A percentile compares a stretch with the other conserved stretches of the same genome.
phyloP scores from a whole-genome alignment of 129 eudicot genomes.

The Chrysanthemum seticuspe region DNA sequence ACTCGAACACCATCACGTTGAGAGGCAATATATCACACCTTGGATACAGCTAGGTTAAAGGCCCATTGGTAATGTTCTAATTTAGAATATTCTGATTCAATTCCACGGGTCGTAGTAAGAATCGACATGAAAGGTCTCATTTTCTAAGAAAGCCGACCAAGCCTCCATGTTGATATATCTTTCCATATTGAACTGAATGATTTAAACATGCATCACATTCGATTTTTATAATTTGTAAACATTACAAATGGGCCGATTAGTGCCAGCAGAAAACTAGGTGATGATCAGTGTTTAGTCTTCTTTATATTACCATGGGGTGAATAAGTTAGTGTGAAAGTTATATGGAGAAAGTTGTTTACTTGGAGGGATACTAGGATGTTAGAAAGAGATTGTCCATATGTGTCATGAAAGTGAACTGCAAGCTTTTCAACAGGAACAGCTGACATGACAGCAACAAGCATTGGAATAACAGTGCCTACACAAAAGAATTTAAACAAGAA shows the following conservation, averaged over 20 bases:
- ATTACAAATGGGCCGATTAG: background rate
- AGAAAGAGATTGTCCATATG: constrained; percentile 4
- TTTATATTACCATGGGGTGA: background rate
- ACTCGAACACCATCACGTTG: no score
- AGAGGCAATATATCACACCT: no score
- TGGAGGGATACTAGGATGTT: constrained; percentile 2
- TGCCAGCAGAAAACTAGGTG: background rate
- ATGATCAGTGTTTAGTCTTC: background rate
- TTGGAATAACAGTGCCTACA: background rate
- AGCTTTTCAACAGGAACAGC: constrained; percentile 1
- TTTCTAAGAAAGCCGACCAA: no score
- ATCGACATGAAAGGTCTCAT: no score
- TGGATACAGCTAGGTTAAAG: no score
- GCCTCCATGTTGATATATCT: no score
- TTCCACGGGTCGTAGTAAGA: no score
- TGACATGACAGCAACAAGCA: background rate
- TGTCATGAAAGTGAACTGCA: constrained; percentile 5
- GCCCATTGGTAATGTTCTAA: no score
- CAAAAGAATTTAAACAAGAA: background rate
- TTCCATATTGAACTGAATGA: background rate
- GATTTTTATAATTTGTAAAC: background rate
- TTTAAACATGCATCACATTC: background rate
- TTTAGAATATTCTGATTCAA: no score
- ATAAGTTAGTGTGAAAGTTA: background rate
- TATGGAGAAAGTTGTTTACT: background rate